A percentile compares a stretch with the other conserved stretches of the same genome.
These are phyloP conservation scores for Neofusicoccum umdonicola DNA, from an alignment of 2,329 filamentous ascomycete species.

Conservation along the genomic window DNA sequence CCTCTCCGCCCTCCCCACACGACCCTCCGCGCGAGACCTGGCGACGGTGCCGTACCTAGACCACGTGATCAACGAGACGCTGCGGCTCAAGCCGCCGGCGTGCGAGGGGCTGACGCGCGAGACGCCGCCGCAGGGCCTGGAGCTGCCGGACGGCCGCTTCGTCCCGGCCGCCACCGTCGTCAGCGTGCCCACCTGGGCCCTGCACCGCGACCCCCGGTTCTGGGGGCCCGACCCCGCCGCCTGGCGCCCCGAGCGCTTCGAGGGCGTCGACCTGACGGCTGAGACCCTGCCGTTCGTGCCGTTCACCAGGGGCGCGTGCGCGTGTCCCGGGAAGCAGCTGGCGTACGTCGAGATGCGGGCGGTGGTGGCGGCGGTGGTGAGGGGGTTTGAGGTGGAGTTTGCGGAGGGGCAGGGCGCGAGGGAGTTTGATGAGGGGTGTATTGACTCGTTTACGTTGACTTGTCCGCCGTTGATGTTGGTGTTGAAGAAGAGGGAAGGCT, in stretches of 20 bases:
- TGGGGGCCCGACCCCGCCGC: background rate
- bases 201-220: conserved; percentile 17
- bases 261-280: background rate
- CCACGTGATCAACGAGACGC: conserved; percentile 42
- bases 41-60: conserved; percentile 33
- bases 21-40: conserved; percentile 27
- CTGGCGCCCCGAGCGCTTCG: conserved; percentile 12
- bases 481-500: conserved; percentile 19
- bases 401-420: conserved; percentile 22
- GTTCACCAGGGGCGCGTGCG: background rate
- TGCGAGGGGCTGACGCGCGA: conserved; percentile 32
- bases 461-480: conserved; percentile 28
- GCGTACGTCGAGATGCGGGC: conserved; percentile 23
- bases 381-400: conserved; percentile 24
- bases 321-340: conserved; percentile 23
- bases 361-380: conserved; percentile 22
- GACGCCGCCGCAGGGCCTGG: conserved; percentile 39
- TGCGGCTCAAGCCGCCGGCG: conserved; percentile 43
- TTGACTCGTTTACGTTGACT: conserved; percentile 21
- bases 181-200: conserved; percentile 22
- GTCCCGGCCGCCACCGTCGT: conserved; percentile 32
- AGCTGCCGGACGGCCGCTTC: conserved; percentile 29
- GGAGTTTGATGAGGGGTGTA: conserved; percentile 19
- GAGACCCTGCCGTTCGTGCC: conserved; percentile 2
- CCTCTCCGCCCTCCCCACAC: background rate